Evolutionary conservation across 345 rosid species (phyloP).

Genomic region (Aegle marmelos): DNA sequence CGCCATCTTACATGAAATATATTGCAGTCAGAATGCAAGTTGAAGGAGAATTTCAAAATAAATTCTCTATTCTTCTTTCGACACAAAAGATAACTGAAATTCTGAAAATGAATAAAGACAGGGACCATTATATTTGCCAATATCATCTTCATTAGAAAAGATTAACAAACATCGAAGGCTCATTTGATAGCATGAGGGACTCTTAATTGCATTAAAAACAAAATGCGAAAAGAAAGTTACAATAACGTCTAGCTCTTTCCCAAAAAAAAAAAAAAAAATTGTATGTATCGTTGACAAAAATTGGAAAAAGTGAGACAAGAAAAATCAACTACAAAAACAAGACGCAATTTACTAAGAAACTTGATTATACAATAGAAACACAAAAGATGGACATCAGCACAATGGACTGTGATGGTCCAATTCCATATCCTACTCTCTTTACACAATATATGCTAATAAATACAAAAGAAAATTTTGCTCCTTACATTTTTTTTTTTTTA

Average conservation of each 20-base stretch:
- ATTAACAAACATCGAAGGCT: not conserved
- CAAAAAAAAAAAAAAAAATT: slow-evolving; percentile 5
- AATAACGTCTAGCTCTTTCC: not conserved
- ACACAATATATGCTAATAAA: slow-evolving; percentile 42
- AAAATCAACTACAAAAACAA: slow-evolving; percentile 33
- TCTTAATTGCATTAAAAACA: not conserved
- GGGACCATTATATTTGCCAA: not conserved
- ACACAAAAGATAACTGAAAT: not conserved
- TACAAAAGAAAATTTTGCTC: slow-evolving; percentile 21
- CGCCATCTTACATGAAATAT: not conserved
- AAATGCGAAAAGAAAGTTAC: not conserved
- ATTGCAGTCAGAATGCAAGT: not conserved
- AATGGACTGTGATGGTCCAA: slow-evolving; percentile 15
- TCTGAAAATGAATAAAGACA: not conserved
- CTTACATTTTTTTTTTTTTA: slow-evolving; percentile 21
- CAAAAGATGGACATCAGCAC: slow-evolving; percentile 36
- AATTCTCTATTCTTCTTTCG: not conserved
- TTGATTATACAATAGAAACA: slow-evolving; percentile 38
- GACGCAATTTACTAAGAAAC: slow-evolving; percentile 34
- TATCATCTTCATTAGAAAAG: not conserved
- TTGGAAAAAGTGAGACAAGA: slow-evolving; percentile 10
- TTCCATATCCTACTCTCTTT: slow-evolving; percentile 45
- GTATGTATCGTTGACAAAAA: slow-evolving; percentile 11
- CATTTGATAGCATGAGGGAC: not conserved
- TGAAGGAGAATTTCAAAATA: not conserved